A percentile compares a stretch with the other conserved stretches of the same genome.
phyloP scores from a whole-genome alignment of 2,329 filamentous ascomycete species.

The Fusarium fujikuroi region DNA sequence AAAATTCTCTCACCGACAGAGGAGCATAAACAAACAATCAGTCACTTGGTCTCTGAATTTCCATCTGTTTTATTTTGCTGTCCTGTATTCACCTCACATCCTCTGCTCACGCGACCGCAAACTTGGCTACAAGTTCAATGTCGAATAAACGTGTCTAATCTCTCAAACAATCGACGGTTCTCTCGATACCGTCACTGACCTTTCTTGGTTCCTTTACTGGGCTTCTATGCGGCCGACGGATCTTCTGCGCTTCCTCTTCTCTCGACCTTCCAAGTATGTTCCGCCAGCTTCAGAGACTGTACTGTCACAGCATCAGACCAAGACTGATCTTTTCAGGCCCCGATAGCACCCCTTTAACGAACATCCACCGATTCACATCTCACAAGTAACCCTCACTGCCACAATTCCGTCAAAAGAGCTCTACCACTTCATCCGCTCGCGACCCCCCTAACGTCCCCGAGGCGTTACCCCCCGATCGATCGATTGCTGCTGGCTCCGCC shows the following conservation, averaged over 20 bases:
- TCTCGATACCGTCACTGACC: conserved; percentile 39
- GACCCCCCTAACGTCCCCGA: conserved; percentile 91
- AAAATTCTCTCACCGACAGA: conserved; percentile 44
- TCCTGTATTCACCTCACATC: neutral
- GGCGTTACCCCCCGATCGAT: conserved; percentile 65
- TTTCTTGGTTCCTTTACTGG: conserved; percentile 43
- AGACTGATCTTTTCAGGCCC: conserved; percentile 55
- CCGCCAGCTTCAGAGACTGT: neutral
- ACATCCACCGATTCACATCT: conserved; percentile 47
- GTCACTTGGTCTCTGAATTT: neutral
- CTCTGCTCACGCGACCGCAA: conserved; percentile 36
- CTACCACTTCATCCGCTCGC: conserved; percentile 83
- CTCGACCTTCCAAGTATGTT: conserved; percentile 85
- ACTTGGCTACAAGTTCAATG: conserved; percentile 36
- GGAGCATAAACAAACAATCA: conserved; percentile 11
- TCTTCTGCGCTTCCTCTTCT: conserved; percentile 91
- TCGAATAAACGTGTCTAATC: conserved; percentile 43
- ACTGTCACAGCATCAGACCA: neutral
- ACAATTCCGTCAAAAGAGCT: conserved; percentile 89
- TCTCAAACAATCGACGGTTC: conserved; percentile 40
- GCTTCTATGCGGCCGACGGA: conserved; percentile 91
- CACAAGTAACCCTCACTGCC: conserved; percentile 62
- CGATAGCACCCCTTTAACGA: conserved; percentile 65
- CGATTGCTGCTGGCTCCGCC: conserved; percentile 87
- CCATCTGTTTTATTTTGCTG: neutral